phyloP scores from a whole-genome alignment of 306 rosid genomes.

The Vachellia pachyceras region DNA sequence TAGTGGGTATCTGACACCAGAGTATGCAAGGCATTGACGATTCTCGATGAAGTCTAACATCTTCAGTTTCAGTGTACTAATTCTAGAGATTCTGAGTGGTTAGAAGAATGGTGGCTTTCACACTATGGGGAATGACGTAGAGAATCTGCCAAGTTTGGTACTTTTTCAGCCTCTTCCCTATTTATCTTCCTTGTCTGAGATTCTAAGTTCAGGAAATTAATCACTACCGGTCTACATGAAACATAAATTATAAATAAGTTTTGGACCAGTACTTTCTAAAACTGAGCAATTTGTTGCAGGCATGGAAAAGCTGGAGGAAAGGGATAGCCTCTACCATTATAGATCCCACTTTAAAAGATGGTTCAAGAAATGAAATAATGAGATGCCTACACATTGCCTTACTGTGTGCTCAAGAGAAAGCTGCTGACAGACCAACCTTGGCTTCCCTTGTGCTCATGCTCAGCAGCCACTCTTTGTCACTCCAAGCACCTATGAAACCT shows the following conservation, averaged over 20 bases:
- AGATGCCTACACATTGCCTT: conserved; percentile 42
- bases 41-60: conserved; percentile 52
- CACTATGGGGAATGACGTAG: conserved; percentile 24
- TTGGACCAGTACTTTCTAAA: neutral
- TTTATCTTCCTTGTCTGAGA: neutral
- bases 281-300: conserved; percentile 40
- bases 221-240: neutral
- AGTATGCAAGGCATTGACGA: conserved; percentile 51
- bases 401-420: conserved; percentile 48
- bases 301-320: conserved; percentile 52
- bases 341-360: conserved; percentile 32
- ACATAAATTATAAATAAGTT: neutral
- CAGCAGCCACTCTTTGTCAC: conserved; percentile 26
- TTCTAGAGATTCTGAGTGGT: conserved; percentile 58
- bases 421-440: conserved; percentile 35
- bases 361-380: conserved; percentile 32
- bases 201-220: neutral
- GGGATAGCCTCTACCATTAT: conserved; percentile 34
- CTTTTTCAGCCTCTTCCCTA: conserved; percentile 2
- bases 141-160: conserved; percentile 45
- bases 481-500: conserved; percentile 38
- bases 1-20: conserved; percentile 66
- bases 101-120: conserved; percentile 24
- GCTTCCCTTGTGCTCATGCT: conserved; percentile 36
- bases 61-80: conserved; percentile 54